A percentile compares a stretch with the other conserved stretches of the same genome.
Evolutionary conservation across 2,329 filamentous ascomycete genomes (phyloP).

Genomic region (Fusarium torreyae): DNA sequence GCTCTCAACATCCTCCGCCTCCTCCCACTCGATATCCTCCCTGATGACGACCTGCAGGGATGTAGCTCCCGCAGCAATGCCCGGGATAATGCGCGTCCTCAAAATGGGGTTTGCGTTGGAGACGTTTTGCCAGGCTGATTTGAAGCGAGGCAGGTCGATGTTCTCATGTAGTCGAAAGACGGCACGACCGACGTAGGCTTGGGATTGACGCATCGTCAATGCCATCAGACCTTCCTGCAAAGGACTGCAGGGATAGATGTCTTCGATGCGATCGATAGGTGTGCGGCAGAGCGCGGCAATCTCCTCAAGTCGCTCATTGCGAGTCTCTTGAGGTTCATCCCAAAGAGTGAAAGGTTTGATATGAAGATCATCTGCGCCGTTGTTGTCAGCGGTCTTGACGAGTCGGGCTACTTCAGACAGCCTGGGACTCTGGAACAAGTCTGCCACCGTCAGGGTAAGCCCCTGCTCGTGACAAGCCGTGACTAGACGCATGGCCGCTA

Average conservation of each 20-base stretch:
- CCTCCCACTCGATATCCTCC: constrained; percentile 18
- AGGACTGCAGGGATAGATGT: constrained; percentile 20
- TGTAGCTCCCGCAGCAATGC: constrained; percentile 13
- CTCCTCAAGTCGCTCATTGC: constrained; percentile 16
- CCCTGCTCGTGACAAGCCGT: constrained; percentile 26
- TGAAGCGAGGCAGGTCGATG: constrained; percentile 15
- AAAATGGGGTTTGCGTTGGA: constrained; percentile 16
- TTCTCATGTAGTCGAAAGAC: constrained; percentile 18
- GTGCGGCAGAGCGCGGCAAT: constrained; percentile 17
- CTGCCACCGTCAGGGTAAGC: constrained; percentile 12
- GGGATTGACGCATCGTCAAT: constrained; percentile 6
- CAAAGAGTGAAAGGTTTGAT: constrained; percentile 14
- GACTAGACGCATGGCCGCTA: constrained; percentile 65
- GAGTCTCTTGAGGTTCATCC: constrained; percentile 17
- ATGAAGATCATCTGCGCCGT: constrained; percentile 10
- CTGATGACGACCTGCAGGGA: constrained; percentile 15
- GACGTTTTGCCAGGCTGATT: constrained; percentile 18
- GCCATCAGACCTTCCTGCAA: constrained; percentile 16
- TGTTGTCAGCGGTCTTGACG: constrained; percentile 15
- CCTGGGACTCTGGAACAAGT: constrained; percentile 17
- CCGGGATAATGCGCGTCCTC: constrained; percentile 17
- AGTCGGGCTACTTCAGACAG: constrained; percentile 16
- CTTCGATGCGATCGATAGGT: constrained; percentile 17
- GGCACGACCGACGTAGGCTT: constrained; percentile 11
- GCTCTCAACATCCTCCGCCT: constrained; percentile 15